Base-by-base conservation (phyloP, 306 rosid genomes). In the Begonia masoniana region DNA sequence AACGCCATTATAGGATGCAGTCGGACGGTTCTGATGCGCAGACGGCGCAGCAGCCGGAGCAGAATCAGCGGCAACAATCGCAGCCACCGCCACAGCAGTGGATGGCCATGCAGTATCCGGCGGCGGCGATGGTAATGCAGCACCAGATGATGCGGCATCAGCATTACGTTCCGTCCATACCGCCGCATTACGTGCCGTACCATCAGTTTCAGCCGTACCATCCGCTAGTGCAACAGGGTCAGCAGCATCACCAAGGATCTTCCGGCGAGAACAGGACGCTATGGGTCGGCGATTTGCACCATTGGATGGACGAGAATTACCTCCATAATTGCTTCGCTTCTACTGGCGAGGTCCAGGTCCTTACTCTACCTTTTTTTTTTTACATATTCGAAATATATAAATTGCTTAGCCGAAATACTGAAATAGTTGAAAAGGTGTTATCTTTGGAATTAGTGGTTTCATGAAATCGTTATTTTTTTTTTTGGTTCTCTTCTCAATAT, bases 101-200 rank as follows among this genome's bases (percentile, higher is more conserved):
- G 95, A 58, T 84, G 76, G 78, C 86, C 68, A 76, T 88, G 88
- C 97, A 82, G 71, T 88, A 82, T 48, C 97, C 86, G 0, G 70
- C 95, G 47, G 68, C 95, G 42, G 86, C 95, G 4, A 77, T 88
- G 97, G 88, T 88, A 82, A 84, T 88, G 97, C 95, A 68, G 82
- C 97, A 79, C 26, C 97, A 76, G 64, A 79, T 88, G 95, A 63
- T 88, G 68, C 85, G 93, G 36, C 87, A 83, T 31, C 97, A 78
- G 65, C 96, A 81, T 65, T 84, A 79, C 61, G 71, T 66, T n/a
- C 67, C 79, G 10, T 71, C 82, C 6, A 64, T 78, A 12, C 71
- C 78, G 41, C 76, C 80, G 58, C 82, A 76, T 62, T 88, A 84
- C 62, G 21, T 84, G 73, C 81, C 94, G 36, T 81, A 87, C 58